These are phyloP conservation scores for Leccinum disarticulatum DNA, from an alignment of 768 basidiomycete genomes.

Conservation along the genomic window DNA sequence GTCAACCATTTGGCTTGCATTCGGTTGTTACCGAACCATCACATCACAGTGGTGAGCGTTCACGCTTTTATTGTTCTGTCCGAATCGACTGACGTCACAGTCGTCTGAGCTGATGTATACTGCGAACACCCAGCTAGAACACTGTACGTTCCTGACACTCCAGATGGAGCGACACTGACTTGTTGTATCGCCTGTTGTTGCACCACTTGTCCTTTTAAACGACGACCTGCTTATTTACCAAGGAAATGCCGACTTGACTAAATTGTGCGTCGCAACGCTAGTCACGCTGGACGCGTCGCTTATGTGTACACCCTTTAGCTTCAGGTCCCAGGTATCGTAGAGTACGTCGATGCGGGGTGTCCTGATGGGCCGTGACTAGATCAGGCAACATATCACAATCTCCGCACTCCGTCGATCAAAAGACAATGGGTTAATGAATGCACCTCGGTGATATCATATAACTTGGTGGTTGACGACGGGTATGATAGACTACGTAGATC, in stretches of 20 bases:
- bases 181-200: slow-evolving; percentile 25
- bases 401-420: not conserved
- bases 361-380: not conserved
- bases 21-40: not conserved
- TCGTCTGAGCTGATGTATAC: slow-evolving; percentile 94
- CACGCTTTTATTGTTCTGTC: not conserved
- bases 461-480: not conserved
- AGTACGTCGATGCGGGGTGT: not conserved
- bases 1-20: slow-evolving; percentile 32
- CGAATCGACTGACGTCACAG: slow-evolving; percentile 38
- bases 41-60: slow-evolving; percentile 22
- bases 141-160: slow-evolving; percentile 56
- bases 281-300: not conserved
- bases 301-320: slow-evolving; percentile 8
- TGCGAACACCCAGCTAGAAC: slow-evolving; percentile 93
- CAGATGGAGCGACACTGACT: slow-evolving; percentile 2
- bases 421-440: not conserved
- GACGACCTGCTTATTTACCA: not conserved
- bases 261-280: slow-evolving; percentile 66
- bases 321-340: not conserved
- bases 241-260: slow-evolving; percentile 96
- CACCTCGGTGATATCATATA: not conserved
- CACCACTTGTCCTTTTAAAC: slow-evolving; percentile 10
- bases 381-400: not conserved
- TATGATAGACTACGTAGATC: not conserved